These are phyloP conservation scores for Arctium lappa DNA, from an alignment of 129 eudicot species.

Conservation along the genomic window DNA sequence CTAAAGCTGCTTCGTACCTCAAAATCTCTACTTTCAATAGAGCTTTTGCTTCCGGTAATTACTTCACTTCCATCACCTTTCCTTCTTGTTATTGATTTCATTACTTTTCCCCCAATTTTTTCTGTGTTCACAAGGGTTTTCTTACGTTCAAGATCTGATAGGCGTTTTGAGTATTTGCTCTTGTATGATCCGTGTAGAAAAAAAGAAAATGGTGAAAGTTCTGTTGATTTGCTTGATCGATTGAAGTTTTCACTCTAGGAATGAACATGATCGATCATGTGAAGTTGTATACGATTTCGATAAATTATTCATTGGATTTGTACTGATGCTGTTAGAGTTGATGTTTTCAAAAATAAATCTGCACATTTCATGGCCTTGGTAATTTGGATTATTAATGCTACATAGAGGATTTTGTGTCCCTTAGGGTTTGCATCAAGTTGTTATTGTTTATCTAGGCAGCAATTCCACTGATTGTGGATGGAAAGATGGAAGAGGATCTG, in stretches of 20 bases:
- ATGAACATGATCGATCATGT: not conserved
- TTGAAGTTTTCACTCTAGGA: not conserved
- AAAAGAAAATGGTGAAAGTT: not conserved
- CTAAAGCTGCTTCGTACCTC: constrained; percentile 47
- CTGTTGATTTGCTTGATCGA: not conserved
- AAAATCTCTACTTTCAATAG: constrained; percentile 57
- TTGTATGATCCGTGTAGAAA: constrained; percentile 12
- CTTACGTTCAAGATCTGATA: constrained; percentile 26
- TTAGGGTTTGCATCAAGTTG: not conserved
- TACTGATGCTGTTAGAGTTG: not conserved
- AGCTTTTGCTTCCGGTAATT: constrained; percentile 63
- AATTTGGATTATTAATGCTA: not conserved
- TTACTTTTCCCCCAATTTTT: not conserved
- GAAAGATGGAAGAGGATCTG: not conserved
- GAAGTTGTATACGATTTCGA: not conserved
- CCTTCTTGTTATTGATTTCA: not conserved
- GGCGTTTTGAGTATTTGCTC: constrained; percentile 6
- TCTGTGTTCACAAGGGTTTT: constrained; percentile 19
- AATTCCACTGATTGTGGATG: not conserved
- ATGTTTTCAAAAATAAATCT: not conserved
- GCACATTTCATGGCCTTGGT: not conserved
- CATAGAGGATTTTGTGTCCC: no score
- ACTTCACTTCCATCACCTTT: constrained; percentile 9
- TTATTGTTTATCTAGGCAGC: not conserved
- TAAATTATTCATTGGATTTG: not conserved